phyloP scores from a whole-genome alignment of 2,329 filamentous ascomycete species.

The Xylariaceae sp. region DNA sequence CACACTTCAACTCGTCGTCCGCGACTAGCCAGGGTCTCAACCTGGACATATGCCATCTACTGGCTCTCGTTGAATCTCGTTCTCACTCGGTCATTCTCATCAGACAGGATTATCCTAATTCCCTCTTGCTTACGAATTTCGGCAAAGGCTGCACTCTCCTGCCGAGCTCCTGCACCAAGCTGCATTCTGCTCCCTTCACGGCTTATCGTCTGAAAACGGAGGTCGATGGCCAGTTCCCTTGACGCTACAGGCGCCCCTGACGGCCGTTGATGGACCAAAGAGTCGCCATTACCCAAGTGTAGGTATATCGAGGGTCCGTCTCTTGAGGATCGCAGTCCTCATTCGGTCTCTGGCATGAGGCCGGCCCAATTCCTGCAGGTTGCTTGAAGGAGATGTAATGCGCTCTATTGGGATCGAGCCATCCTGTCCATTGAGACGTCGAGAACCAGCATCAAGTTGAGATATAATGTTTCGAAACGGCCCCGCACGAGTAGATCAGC shows the following conservation, averaged over 20 bases:
- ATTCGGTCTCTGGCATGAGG: constrained; percentile 15
- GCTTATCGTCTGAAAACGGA: constrained; percentile 19
- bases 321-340: constrained; percentile 15
- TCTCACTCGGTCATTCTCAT: constrained; percentile 21
- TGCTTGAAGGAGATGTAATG: constrained; percentile 21
- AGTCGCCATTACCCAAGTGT: constrained; percentile 16
- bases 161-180: constrained; percentile 15
- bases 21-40: constrained; percentile 30
- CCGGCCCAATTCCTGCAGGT: constrained; percentile 20
- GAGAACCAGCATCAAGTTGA: constrained; percentile 16
- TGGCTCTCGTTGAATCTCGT: constrained; percentile 29
- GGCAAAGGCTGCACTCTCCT: constrained; percentile 24
- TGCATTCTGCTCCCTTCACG: constrained; percentile 4
- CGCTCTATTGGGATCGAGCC: constrained; percentile 10
- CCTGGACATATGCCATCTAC: constrained; percentile 29
- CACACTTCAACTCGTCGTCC: constrained; percentile 31
- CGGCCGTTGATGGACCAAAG: constrained; percentile 12
- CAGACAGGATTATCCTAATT: constrained; percentile 21
- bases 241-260: constrained; percentile 22
- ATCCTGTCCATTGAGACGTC: constrained; percentile 9
- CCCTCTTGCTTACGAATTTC: constrained; percentile 20
- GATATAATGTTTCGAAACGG: constrained; percentile 20
- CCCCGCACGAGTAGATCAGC: constrained; percentile 11
- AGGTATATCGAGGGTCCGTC: constrained; percentile 10
- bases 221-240: constrained; percentile 13